Evolutionary conservation across 2,329 filamentous ascomycete species (phyloP).

Genomic region (Elsinoe necatrix): DNA sequence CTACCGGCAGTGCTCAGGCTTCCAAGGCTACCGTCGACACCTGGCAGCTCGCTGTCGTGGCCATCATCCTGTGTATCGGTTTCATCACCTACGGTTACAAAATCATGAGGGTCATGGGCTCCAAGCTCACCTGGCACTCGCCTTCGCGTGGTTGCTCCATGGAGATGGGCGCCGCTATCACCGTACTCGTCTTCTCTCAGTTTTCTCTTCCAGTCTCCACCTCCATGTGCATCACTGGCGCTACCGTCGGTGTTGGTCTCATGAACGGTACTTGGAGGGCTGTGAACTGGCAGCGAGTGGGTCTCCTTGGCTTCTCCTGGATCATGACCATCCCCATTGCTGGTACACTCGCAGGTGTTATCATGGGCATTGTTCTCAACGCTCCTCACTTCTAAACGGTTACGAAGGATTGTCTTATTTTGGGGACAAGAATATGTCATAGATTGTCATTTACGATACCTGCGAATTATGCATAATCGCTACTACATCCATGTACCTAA

Average conservation of each 20-base stretch:
- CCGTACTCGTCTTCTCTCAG: slow-evolving; percentile 56
- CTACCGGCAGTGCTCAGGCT: slow-evolving; percentile 38
- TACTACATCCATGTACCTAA: not conserved
- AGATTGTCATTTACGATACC: not conserved
- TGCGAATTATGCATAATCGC: not conserved
- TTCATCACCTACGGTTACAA: slow-evolving; percentile 57
- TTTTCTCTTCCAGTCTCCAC: slow-evolving; percentile 56
- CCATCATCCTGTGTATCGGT: slow-evolving; percentile 46
- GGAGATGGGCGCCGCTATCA: slow-evolving; percentile 54
- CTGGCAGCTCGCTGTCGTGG: slow-evolving; percentile 68
- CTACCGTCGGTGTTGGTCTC: slow-evolving; percentile 54
- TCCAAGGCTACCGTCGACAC: slow-evolving; percentile 59
- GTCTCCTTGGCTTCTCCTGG: slow-evolving; percentile 53
- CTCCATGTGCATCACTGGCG: slow-evolving; percentile 56
- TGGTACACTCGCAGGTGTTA: slow-evolving; percentile 49
- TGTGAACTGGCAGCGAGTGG: slow-evolving; percentile 56
- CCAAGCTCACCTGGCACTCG: slow-evolving; percentile 52
- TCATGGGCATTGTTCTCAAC: slow-evolving; percentile 57
- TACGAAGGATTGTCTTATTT: not conserved
- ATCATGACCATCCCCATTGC: slow-evolving; percentile 52
- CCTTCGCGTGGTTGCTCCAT: slow-evolving; percentile 52
- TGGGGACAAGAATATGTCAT: not conserved
- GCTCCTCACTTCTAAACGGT: slow-evolving; percentile 39
- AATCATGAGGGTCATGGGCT: slow-evolving; percentile 54
- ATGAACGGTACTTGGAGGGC: slow-evolving; percentile 51